Evolutionary conservation across 2,329 filamentous ascomycete species (phyloP), one percentile per base, ranked within the genome.

Genomic region (Talaromyces sp.): DNA sequence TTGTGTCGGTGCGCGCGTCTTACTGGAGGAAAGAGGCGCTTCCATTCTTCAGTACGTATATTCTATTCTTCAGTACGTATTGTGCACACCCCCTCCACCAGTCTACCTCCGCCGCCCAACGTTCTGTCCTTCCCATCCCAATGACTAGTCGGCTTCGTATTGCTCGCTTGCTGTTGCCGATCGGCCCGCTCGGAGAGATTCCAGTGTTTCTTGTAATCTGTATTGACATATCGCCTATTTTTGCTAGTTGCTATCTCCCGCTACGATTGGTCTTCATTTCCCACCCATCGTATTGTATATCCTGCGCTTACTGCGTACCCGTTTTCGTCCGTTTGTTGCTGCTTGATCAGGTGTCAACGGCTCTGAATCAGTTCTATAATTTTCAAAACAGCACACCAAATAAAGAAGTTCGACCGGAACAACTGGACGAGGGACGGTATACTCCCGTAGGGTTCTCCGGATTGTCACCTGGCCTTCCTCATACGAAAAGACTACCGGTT

Each of bases 111-210:
- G 27, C 27, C 4, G 43, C 37, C 19, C 59, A 19, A 31, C 22
- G 47, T 31, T n/a, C 49, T 52, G 16, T 52, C 49, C 49, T 50
- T 61, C 52, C 54, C 45, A 66, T 45, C 37, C 35, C 39, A 50
- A 24, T 56, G 56, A 59, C 39, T 41, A 41, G 22, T 60, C 56
- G 43, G 52, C 64, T 50, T 66, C 47, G 41, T 50, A 61, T 35
- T 49, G 19, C 35, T 63, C 13, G 52, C 49, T 60, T 62, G n/a
- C 58, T 56, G 39, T 60, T 58, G 31, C 60, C 27, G 60, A 63
- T 63, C 64, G 64, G 64, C 64, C 64, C 64, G 64, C 39, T 63
- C 61, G 60, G 64, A 62, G 59, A 57, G 31, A 52, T 57, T 49
- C 56, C 61, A 63, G 60, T 58, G 27, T 43, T 31, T 31, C 7